phyloP scores from a whole-genome alignment of 2,329 filamentous ascomycete species.

The Dactylellina parvicollis region DNA sequence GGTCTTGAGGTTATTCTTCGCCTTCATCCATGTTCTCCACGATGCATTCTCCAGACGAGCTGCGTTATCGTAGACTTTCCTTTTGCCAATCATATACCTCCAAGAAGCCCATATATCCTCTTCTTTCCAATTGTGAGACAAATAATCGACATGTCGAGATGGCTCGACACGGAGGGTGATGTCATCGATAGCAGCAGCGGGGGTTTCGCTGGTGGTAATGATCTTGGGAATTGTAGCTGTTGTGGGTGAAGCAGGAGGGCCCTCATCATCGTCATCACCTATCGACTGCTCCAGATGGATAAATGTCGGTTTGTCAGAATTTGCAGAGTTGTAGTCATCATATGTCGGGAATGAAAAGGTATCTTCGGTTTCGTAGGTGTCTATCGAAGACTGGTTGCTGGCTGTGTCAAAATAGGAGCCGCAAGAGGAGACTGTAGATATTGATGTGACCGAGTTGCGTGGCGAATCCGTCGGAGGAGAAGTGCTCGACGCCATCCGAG shows the following conservation, averaged over 20 bases:
- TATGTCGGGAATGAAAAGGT: slow-evolving; percentile 49
- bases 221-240: slow-evolving; percentile 25
- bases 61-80: slow-evolving; percentile 80
- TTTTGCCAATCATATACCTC: slow-evolving; percentile 86
- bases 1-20: slow-evolving; percentile 85
- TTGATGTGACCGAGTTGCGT: slow-evolving; percentile 50
- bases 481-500: slow-evolving; percentile 46
- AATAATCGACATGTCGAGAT: slow-evolving; percentile 88
- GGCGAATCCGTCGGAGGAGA: slow-evolving; percentile 47
- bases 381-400: slow-evolving; percentile 52
- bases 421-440: slow-evolving; percentile 51
- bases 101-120: slow-evolving; percentile 98
- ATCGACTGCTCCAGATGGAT: slow-evolving; percentile 51
- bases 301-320: slow-evolving; percentile 46
- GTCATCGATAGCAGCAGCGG: slow-evolving; percentile 56
- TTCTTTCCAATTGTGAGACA: slow-evolving; percentile 91
- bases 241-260: slow-evolving; percentile 31
- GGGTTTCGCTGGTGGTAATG: slow-evolving; percentile 35
- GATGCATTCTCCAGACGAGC: slow-evolving; percentile 91
- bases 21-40: slow-evolving; percentile 96
- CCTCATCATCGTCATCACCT: slow-evolving; percentile 37
- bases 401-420: slow-evolving; percentile 51
- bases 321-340: slow-evolving; percentile 41
- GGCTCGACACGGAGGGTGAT: slow-evolving; percentile 57
- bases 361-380: slow-evolving; percentile 45